phyloP scores from a whole-genome alignment of 139 green algal genomes.

The Mychonastes homosphaera region DNA sequence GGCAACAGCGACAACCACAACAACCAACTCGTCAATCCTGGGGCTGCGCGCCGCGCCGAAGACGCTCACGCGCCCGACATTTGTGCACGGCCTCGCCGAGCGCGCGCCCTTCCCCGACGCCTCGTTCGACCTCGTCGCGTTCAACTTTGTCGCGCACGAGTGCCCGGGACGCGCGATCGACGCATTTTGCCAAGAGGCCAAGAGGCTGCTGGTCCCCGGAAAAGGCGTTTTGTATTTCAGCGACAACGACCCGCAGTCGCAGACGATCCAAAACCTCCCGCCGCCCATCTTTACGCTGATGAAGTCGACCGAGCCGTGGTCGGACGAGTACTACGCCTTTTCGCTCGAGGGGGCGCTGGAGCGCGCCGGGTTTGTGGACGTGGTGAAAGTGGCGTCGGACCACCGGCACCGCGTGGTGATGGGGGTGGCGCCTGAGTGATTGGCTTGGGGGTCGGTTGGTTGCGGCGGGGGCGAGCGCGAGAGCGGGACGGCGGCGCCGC shows the following conservation, averaged over 20 bases:
- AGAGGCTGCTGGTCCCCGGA: slow-evolving; percentile 57
- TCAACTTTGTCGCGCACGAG: slow-evolving; percentile 80
- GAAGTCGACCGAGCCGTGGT: slow-evolving; percentile 72
- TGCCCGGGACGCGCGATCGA: slow-evolving; percentile 41
- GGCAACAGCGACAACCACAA: neutral
- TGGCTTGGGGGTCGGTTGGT: no score
- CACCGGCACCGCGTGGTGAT: slow-evolving; percentile 66
- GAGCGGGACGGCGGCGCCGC: no score
- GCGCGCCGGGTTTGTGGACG: slow-evolving; percentile 43
- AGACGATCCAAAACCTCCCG: slow-evolving; percentile 75
- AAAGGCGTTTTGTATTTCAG: slow-evolving; percentile 55
- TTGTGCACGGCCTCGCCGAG: slow-evolving; percentile 61
- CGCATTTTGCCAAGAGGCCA: slow-evolving; percentile 45
- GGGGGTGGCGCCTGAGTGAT: slow-evolving; percentile 21
- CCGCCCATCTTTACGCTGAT: slow-evolving; percentile 72
- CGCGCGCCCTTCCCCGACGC: slow-evolving; percentile 32
- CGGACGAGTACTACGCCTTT: slow-evolving; percentile 61
- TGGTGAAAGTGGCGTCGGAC: slow-evolving; percentile 55
- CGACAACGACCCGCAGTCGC: slow-evolving; percentile 55
- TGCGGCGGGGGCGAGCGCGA: no score
- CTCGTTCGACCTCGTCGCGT: slow-evolving; percentile 60
- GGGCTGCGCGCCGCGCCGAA: neutral
- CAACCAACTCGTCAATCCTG: no score
- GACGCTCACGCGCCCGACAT: slow-evolving; percentile 19
- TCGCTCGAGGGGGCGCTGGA: slow-evolving; percentile 53